These are phyloP conservation scores for Cadophora sp. DNA, from an alignment of 2,329 filamentous ascomycete species.

Conservation along the genomic window DNA sequence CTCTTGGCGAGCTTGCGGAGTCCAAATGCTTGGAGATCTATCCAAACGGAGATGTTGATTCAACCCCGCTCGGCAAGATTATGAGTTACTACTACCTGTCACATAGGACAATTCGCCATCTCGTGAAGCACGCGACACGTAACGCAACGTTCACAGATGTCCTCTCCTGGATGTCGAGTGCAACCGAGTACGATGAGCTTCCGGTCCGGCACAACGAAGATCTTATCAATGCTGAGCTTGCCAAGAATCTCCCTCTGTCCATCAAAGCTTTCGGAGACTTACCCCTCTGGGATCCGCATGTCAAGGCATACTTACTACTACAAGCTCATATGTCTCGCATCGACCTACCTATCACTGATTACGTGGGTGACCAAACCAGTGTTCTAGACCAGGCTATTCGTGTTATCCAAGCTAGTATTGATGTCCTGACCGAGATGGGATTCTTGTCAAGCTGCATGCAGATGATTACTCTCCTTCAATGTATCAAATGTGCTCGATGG, in stretches of 20 bases:
- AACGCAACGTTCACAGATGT: constrained; percentile 81
- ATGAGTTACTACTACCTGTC: constrained; percentile 99
- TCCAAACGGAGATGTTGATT: constrained; percentile 86
- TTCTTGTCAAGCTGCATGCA: constrained; percentile 77
- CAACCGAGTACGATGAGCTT: constrained; percentile 96
- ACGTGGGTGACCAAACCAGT: constrained; percentile 89
- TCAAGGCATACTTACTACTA: constrained; percentile 92
- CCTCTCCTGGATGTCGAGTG: constrained; percentile 89
- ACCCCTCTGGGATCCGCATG: constrained; percentile 98
- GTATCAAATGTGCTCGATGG: constrained; percentile 93
- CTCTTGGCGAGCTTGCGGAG: constrained; percentile 79
- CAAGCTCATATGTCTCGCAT: constrained; percentile 96
- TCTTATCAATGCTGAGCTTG: constrained; percentile 91
- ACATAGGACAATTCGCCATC: constrained; percentile 89
- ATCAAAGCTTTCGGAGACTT: constrained; percentile 59
- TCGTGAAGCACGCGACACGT: constrained; percentile 78
- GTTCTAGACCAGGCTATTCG: constrained; percentile 96
- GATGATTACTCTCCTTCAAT: constrained; percentile 88
- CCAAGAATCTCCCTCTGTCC: constrained; percentile 75
- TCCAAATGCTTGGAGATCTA: constrained; percentile 86
- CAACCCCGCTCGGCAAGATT: constrained; percentile 93
- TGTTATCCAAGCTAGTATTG: constrained; percentile 94
- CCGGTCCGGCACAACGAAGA: constrained; percentile 99
- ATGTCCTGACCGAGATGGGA: constrained; percentile 90
- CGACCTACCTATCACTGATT: constrained; percentile 92